These are phyloP conservation scores for Halteria grandinella DNA, from an alignment of 73 alveolate genomes.

Conservation along the genomic window DNA sequence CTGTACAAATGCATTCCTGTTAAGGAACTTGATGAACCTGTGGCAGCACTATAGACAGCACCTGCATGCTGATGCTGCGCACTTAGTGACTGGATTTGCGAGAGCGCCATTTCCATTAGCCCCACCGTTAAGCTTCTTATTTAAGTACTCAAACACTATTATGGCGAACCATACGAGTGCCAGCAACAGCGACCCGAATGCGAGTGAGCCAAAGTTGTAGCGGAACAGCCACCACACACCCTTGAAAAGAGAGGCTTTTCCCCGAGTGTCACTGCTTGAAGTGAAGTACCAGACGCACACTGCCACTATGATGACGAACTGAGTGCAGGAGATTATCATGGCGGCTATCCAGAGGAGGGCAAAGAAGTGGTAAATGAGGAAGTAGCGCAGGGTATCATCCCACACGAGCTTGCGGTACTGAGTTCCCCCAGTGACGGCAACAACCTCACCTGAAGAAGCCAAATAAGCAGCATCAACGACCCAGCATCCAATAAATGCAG, in stretches of 20 bases:
- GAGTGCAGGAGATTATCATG: slow-evolving; percentile 82
- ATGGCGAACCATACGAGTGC: slow-evolving; percentile 90
- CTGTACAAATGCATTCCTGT: slow-evolving; percentile 92
- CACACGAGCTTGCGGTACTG: slow-evolving; percentile 72
- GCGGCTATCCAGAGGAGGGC: slow-evolving; percentile 93
- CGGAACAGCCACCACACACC: slow-evolving; percentile 87
- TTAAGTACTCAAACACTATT: slow-evolving; percentile 75
- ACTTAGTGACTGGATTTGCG: slow-evolving; percentile 68
- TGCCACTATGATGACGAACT: slow-evolving; percentile 86
- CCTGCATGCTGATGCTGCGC: slow-evolving; percentile 73
- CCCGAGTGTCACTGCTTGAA: slow-evolving; percentile 81
- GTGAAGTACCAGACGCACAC: slow-evolving; percentile 96
- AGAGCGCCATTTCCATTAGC: slow-evolving; percentile 61
- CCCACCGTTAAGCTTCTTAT: slow-evolving; percentile 66
- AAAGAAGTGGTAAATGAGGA: slow-evolving; percentile 86
- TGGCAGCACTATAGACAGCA: slow-evolving; percentile 91
- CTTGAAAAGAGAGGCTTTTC: slow-evolving; percentile 72
- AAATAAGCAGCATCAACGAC: slow-evolving; percentile 76
- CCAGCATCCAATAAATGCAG: slow-evolving; percentile 87
- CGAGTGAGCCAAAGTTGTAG: slow-evolving; percentile 95
- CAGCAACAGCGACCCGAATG: slow-evolving; percentile 93
- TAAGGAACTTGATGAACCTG: slow-evolving; percentile 86
- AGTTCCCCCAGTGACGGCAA: slow-evolving; percentile 52
- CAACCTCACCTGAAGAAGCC: slow-evolving; percentile 85
- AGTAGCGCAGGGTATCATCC: slow-evolving; percentile 84